phyloP scores from a whole-genome alignment of 768 basidiomycete species.

The Lentinula boryana region DNA sequence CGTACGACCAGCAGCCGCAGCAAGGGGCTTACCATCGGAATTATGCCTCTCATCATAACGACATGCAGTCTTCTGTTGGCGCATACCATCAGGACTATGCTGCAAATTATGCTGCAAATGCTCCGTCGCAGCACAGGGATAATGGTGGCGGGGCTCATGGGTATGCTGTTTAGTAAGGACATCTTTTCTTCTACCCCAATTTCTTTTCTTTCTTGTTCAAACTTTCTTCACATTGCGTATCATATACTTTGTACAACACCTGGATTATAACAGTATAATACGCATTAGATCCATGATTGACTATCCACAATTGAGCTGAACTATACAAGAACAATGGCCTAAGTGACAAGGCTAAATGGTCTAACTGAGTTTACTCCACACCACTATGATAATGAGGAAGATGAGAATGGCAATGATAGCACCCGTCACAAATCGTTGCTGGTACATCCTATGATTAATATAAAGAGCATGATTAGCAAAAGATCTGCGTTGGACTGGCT shows the following conservation, averaged over 20 bases:
- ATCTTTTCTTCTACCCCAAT: background rate
- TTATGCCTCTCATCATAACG: slow-evolving; percentile 32
- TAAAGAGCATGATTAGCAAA: slow-evolving; percentile 24
- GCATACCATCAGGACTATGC: slow-evolving; percentile 18
- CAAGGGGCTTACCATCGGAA: slow-evolving; percentile 15
- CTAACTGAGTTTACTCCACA: slow-evolving; percentile 69
- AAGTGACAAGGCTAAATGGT: slow-evolving; percentile 10
- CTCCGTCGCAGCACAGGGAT: slow-evolving; percentile 15
- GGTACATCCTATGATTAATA: slow-evolving; percentile 75
- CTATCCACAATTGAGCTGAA: background rate
- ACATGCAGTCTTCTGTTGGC: slow-evolving; percentile 8
- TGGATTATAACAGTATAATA: slow-evolving; percentile 4
- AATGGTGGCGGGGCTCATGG: slow-evolving; percentile 20
- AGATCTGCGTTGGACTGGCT: slow-evolving; percentile 5
- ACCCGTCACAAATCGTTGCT: slow-evolving; percentile 84
- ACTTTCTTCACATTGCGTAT: background rate
- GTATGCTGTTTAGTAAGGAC: slow-evolving; percentile 6
- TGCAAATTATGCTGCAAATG: slow-evolving; percentile 22
- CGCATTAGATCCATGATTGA: background rate
- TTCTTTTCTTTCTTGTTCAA: slow-evolving; percentile 3
- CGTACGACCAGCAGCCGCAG: slow-evolving; percentile 19
- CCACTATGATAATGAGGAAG: slow-evolving; percentile 72
- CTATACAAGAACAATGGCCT: slow-evolving; percentile 11
- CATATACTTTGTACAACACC: slow-evolving; percentile 3
- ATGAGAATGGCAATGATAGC: slow-evolving; percentile 84